Evolutionary conservation across 148 eudicot genomes (phyloP).

Genomic region (Salicornia ramosissima): DNA sequence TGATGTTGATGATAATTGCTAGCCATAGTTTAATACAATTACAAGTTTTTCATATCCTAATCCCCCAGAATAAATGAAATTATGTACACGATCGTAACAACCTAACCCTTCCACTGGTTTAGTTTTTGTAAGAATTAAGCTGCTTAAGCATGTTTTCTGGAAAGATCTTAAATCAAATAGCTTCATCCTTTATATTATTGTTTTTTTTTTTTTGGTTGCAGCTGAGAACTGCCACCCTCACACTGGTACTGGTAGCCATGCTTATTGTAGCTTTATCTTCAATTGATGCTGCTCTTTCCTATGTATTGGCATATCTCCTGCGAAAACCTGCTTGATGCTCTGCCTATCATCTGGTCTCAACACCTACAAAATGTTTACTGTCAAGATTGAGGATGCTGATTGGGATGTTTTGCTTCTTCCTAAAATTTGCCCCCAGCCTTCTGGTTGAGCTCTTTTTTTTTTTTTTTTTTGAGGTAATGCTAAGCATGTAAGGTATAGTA

Average conservation of each 20-base stretch:
- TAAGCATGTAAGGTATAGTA: too few species aligned
- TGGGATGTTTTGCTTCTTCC: not conserved
- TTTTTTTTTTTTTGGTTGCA: constrained; percentile 27
- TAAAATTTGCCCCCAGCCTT: not conserved
- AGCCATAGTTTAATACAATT: too few species aligned
- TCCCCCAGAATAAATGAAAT: too few species aligned
- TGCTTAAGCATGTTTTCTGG: not conserved
- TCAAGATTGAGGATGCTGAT: not conserved
- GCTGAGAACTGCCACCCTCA: constrained; percentile 74
- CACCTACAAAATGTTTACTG: not conserved
- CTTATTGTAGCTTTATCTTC: constrained; percentile 75
- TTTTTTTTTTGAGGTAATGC: not conserved
- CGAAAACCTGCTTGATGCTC: constrained; percentile 34
- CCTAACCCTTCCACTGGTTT: not conserved
- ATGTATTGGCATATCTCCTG: constrained; percentile 43
- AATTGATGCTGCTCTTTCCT: constrained; percentile 65
- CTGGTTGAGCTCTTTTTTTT: not conserved
- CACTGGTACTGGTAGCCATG: constrained; percentile 67
- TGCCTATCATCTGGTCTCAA: not conserved
- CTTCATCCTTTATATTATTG: not conserved
- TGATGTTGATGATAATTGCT: too few species aligned
- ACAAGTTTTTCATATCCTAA: too few species aligned
- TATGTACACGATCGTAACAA: too few species aligned
- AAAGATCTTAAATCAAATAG: not conserved
- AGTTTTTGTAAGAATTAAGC: not conserved